Conservation (phyloP, 768 basidiomycete species). For the Agrocybe chaxingu region DNA sequence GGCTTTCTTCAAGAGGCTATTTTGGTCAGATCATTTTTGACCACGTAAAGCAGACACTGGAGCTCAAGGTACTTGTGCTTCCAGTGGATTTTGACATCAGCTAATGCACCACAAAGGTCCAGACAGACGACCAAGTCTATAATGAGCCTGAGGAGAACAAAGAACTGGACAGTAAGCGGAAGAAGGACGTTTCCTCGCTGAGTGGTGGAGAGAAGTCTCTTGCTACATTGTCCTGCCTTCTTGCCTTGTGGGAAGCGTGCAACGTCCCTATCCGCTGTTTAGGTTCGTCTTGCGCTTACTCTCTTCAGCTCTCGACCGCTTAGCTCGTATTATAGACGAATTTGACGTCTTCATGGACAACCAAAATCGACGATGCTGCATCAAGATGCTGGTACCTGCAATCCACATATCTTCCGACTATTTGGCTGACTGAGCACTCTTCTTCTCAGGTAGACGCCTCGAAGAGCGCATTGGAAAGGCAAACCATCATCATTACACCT, state of each 20-base stretch:
- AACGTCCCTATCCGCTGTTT: neutral
- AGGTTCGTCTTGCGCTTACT: neutral
- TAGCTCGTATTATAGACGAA: constrained; percentile 1
- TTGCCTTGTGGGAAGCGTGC: constrained; percentile 7
- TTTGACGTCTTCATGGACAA: constrained; percentile 8
- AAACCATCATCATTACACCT: constrained; percentile 9
- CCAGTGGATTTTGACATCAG: neutral
- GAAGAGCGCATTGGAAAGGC: constrained; percentile 4
- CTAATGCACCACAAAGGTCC: neutral
- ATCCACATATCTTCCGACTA: neutral
- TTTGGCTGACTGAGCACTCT: neutral
- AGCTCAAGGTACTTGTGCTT: neutral
- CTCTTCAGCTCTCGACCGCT: neutral
- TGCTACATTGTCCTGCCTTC: constrained; percentile 3
- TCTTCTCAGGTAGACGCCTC: constrained; percentile 2
- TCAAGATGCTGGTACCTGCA: constrained; percentile 6
- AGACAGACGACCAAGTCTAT: constrained; percentile 2
- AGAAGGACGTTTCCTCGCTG: constrained; percentile 4
- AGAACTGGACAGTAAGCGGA: neutral
- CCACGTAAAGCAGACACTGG: constrained; percentile 1
- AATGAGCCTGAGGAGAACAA: neutral
- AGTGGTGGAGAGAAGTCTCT: constrained; percentile 7
- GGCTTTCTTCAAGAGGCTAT: constrained; percentile 4
- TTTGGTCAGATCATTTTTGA: neutral
- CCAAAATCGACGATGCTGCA: neutral